Conservation (phyloP, 2,329 filamentous ascomycete species). For the Plectosphaerella plurivora region DNA sequence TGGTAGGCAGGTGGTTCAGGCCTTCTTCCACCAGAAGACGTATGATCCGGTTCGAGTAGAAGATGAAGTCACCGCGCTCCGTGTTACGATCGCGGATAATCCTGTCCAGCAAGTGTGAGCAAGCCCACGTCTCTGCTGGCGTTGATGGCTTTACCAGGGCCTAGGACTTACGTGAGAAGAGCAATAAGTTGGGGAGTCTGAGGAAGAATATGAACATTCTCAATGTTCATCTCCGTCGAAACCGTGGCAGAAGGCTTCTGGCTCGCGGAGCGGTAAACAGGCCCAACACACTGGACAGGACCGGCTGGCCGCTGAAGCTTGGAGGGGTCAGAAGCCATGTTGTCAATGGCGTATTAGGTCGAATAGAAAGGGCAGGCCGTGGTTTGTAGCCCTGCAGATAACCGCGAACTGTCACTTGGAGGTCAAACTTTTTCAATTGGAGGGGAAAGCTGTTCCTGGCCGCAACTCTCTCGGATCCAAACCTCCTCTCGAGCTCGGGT, state of each 20-base stretch:
- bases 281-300: conserved; percentile 66
- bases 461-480: background rate
- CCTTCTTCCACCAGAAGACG: conserved; percentile 95
- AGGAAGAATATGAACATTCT: conserved; percentile 84
- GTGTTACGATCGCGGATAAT: conserved; percentile 95
- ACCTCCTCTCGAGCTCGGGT: background rate
- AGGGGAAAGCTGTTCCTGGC: no score
- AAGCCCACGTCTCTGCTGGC: background rate
- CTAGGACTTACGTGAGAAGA: conserved; percentile 76
- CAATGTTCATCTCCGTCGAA: conserved; percentile 73
- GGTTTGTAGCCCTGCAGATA: no score
- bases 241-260: conserved; percentile 86
- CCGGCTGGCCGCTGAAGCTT: conserved; percentile 8
- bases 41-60: conserved; percentile 98
- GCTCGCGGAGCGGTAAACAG: conserved; percentile 68
- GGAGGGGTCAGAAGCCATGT: conserved; percentile 1
- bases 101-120: conserved; percentile 40
- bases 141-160: background rate
- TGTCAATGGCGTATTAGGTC: background rate
- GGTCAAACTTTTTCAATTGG: no score
- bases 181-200: conserved; percentile 98
- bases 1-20: conserved; percentile 89
- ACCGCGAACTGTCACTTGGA: background rate
- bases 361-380: background rate
- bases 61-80: conserved; percentile 93